Evolutionary conservation across 805 yeast genomes (phyloP).

Genomic region (Lipomyces chichibuensis): DNA sequence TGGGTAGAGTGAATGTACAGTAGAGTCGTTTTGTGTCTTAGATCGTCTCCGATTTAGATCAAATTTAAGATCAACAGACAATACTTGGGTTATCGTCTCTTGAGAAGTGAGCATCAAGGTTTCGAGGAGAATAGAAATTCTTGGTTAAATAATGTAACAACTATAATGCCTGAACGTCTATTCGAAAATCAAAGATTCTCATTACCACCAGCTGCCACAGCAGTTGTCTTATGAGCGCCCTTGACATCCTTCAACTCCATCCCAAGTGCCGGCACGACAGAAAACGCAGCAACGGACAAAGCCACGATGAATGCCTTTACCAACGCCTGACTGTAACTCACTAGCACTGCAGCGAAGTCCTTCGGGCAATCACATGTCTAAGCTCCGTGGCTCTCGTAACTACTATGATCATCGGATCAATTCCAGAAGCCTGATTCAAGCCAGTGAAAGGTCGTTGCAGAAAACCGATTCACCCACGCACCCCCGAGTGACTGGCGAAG

Average conservation of each 20-base stretch:
- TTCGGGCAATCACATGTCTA: constrained; percentile 6
- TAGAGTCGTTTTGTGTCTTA: not conserved
- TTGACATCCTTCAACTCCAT: constrained; percentile 21
- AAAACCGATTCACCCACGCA: constrained; percentile 10
- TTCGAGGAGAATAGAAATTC: too few relatives aligned
- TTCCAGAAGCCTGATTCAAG: not conserved
- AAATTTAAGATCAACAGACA: not conserved
- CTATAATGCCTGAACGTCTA: too few relatives aligned
- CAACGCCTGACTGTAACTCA: constrained; percentile 11
- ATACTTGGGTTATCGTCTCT: too few relatives aligned
- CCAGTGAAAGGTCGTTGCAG: constrained; percentile 2
- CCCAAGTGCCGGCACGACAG: constrained; percentile 1
- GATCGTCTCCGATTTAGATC: not conserved
- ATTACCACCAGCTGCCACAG: too few relatives aligned
- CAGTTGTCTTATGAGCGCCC: not conserved
- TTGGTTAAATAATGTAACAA: too few relatives aligned
- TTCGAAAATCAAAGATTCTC: too few relatives aligned
- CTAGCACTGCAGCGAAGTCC: not conserved
- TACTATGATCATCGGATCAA: not conserved
- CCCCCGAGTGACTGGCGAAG: constrained; percentile 18
- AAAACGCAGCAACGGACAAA: not conserved
- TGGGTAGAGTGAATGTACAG: not conserved
- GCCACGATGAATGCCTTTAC: constrained; percentile 11
- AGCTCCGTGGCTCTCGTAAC: constrained; percentile 16
- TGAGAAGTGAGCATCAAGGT: too few relatives aligned